phyloP scores from a whole-genome alignment of 257 asterid genomes.

The Solanum paucissectum region DNA sequence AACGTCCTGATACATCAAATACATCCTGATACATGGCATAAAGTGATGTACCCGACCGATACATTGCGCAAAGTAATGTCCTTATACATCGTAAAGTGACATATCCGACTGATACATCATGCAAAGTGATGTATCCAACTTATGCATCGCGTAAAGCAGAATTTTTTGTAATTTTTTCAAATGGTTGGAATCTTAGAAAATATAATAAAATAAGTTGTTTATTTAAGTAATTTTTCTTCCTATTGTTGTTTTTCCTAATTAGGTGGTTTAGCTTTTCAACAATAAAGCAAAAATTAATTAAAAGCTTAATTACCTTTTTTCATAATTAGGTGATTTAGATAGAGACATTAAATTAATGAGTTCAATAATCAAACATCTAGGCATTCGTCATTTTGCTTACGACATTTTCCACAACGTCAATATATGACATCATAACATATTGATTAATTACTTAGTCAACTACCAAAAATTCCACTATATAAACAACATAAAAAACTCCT shows the following conservation, averaged over 20 bases:
- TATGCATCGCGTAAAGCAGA: too few species aligned
- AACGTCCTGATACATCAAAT: not conserved
- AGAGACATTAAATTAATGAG: not conserved
- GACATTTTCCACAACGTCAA: not conserved
- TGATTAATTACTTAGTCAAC: not conserved
- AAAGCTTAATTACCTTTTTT: not conserved
- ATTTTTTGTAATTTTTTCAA: too few species aligned
- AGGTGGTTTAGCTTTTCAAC: not conserved
- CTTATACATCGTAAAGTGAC: too few species aligned
- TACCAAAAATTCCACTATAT: not conserved
- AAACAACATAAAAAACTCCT: not conserved
- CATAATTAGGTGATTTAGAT: not conserved
- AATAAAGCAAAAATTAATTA: not conserved
- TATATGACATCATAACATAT: not conserved
- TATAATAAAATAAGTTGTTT: too few species aligned
- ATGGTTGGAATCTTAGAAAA: too few species aligned
- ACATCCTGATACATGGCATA: accelerated
- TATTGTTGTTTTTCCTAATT: not conserved
- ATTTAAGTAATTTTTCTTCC: not conserved
- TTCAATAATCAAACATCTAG: not conserved
- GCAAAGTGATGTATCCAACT: too few species aligned
- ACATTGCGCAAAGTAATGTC: too few species aligned
- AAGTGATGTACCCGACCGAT: accelerated
- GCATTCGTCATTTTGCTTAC: not conserved
- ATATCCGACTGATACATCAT: too few species aligned